Percentiles rank a stretch among this genome's conserved stretches.
phyloP scores from a whole-genome alignment of 352 stramenopile species.

The Phytopythium vexans region DNA sequence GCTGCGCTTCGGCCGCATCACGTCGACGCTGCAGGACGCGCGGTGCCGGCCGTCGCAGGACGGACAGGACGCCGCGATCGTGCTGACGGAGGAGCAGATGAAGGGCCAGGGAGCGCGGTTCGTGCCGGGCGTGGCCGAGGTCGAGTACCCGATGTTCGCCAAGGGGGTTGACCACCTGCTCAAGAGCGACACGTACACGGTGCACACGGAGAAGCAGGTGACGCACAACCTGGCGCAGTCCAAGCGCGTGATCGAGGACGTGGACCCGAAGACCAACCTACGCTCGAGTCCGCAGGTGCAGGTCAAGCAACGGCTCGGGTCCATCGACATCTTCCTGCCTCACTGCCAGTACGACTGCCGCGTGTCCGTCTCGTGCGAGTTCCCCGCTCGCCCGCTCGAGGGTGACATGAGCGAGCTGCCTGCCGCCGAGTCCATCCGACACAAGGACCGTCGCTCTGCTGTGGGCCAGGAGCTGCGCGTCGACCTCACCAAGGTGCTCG shows the following conservation, averaged over 20 bases:
- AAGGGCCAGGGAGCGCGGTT: constrained; percentile 78
- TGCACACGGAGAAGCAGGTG: constrained; percentile 79
- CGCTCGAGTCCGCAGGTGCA: constrained; percentile 52
- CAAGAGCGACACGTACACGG: constrained; percentile 59
- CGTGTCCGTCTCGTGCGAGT: constrained; percentile 83
- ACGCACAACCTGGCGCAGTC: constrained; percentile 74
- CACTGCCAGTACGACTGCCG: constrained; percentile 84
- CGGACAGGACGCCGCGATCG: constrained; percentile 64
- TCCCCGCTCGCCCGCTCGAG: constrained; percentile 51
- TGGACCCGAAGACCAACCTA: constrained; percentile 56
- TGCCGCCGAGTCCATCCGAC: constrained; percentile 62
- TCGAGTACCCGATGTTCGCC: constrained; percentile 65
- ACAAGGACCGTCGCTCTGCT: constrained; percentile 77
- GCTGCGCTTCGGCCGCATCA: constrained; percentile 80
- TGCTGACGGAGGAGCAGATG: constrained; percentile 75
- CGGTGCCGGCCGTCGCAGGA: constrained; percentile 73
- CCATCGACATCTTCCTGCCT: constrained; percentile 85
- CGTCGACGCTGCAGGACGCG: constrained; percentile 66
- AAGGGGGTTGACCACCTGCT: constrained; percentile 67
- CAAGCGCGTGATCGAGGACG: constrained; percentile 77
- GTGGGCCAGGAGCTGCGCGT: constrained; percentile 77
- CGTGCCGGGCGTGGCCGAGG: constrained; percentile 64
- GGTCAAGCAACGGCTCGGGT: constrained; percentile 78
- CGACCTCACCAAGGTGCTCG: constrained; percentile 78
- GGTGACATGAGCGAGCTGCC: constrained; percentile 59